phyloP scores from a whole-genome alignment of 345 rosid genomes.

The Salix suchowensis region DNA sequence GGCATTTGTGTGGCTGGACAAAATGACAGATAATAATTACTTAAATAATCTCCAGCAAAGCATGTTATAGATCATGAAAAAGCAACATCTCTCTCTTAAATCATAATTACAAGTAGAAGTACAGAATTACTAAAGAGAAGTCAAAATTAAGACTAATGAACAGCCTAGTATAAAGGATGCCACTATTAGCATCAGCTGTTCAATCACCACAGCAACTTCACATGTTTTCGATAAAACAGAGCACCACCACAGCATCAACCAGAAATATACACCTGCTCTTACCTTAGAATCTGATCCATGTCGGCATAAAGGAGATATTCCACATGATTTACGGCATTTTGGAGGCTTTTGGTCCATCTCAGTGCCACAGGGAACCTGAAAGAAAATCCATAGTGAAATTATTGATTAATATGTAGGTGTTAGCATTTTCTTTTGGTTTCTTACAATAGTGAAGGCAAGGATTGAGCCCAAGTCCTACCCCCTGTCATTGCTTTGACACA shows the following conservation, averaged over 20 bases:
- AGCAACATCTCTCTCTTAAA: background rate
- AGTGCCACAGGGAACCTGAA: constrained; percentile 95
- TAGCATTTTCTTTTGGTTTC: background rate
- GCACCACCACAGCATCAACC: background rate
- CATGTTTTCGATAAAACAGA: background rate
- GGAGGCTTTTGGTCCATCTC: constrained; percentile 91
- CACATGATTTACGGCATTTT: constrained; percentile 71
- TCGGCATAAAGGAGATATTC: constrained; percentile 57
- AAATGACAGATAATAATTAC: constrained; percentile 8
- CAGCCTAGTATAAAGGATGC: background rate
- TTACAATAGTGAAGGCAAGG: too few species aligned
- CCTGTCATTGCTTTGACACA: too few species aligned
- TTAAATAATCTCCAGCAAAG: constrained; percentile 8
- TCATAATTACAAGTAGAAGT: constrained; percentile 3
- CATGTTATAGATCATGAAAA: constrained; percentile 2
- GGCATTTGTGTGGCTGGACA: constrained; percentile 81
- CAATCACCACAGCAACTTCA: background rate
- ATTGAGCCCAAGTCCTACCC: too few species aligned
- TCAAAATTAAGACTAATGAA: background rate
- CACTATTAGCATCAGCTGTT: background rate
- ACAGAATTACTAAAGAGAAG: background rate
- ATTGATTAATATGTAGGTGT: background rate
- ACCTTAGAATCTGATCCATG: constrained; percentile 73
- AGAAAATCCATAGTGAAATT: constrained; percentile 15
- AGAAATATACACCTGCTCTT: constrained; percentile 9